Evolutionary conservation across 192 early-diverging fungal species (phyloP).

Genomic region (Backusella psychrophila): DNA sequence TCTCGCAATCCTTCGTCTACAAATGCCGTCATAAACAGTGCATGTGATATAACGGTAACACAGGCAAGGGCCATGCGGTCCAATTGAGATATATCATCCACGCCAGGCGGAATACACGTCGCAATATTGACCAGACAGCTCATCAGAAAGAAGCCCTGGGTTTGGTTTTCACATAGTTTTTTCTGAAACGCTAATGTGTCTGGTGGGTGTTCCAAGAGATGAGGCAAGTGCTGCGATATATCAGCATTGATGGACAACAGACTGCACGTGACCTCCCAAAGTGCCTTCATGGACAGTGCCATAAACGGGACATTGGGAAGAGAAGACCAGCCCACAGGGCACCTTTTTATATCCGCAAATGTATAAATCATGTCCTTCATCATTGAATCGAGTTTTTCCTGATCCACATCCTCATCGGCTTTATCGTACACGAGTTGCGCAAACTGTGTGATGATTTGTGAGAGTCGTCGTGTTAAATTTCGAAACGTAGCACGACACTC

Average conservation of each 20-base stretch:
- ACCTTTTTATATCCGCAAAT: slow-evolving; percentile 3
- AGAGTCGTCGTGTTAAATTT: slow-evolving; percentile 29
- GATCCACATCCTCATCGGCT: neutral
- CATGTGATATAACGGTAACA: slow-evolving; percentile 31
- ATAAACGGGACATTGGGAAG: slow-evolving; percentile 29
- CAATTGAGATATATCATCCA: neutral
- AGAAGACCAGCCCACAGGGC: slow-evolving; percentile 16
- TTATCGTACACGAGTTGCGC: slow-evolving; percentile 22
- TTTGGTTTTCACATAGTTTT: slow-evolving; percentile 21
- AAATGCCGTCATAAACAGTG: slow-evolving; percentile 41
- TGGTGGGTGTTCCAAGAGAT: slow-evolving; percentile 7
- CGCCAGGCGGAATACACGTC: slow-evolving; percentile 22
- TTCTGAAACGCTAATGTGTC: slow-evolving; percentile 4
- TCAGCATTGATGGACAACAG: neutral
- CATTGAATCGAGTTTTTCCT: slow-evolving; percentile 9
- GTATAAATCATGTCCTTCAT: slow-evolving; percentile 4
- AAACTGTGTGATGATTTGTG: slow-evolving; percentile 38
- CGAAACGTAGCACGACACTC: slow-evolving; percentile 18
- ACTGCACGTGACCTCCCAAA: slow-evolving; percentile 18
- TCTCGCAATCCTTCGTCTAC: slow-evolving; percentile 34
- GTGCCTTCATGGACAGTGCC: slow-evolving; percentile 15
- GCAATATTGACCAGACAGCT: slow-evolving; percentile 41
- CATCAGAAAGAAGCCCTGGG: slow-evolving; percentile 42
- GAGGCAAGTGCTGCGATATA: neutral
- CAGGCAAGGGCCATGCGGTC: slow-evolving; percentile 10